Evolutionary conservation across 495 filamentous ascomycete genomes (phyloP).

Genomic region (Xylaria palmicola): DNA sequence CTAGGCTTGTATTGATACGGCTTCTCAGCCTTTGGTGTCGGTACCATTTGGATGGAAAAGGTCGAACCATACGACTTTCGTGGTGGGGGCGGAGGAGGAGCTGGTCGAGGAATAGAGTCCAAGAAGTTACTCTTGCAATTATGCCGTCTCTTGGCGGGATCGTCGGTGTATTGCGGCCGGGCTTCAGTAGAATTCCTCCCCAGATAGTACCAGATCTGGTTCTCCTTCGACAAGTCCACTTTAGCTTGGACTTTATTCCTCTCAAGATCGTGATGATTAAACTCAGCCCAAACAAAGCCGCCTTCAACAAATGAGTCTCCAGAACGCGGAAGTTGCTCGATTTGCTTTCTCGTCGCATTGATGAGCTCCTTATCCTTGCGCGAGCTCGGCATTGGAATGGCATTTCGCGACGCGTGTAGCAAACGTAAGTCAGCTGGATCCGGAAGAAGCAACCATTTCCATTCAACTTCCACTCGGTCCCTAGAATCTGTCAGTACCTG

Average conservation of each 20-base stretch:
- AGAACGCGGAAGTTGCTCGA: constrained; percentile 61
- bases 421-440: constrained; percentile 64
- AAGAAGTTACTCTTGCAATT: constrained; percentile 62
- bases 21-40: constrained; percentile 35
- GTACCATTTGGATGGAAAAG: constrained; percentile 29
- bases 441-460: constrained; percentile 71
- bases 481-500: constrained; percentile 25
- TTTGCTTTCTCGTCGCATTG: constrained; percentile 53
- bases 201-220: constrained; percentile 89
- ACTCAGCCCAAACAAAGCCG: constrained; percentile 77
- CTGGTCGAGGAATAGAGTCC: constrained; percentile 58
- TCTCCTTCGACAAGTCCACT: constrained; percentile 65
- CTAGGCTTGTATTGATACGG: constrained; percentile 59
- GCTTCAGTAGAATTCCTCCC: constrained; percentile 85
- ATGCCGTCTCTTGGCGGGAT: constrained; percentile 56
- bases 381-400: constrained; percentile 55
- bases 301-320: constrained; percentile 69
- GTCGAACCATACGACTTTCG: constrained; percentile 34
- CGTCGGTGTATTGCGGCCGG: constrained; percentile 87
- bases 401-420: constrained; percentile 60
- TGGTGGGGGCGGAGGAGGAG: constrained; percentile 28
- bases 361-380: constrained; percentile 55
- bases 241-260: constrained; percentile 43
- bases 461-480: constrained; percentile 69
- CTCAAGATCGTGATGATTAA: constrained; percentile 57